Base-by-base conservation (phyloP, 257 asterid genomes). In the Jasminum sambac region DNA sequence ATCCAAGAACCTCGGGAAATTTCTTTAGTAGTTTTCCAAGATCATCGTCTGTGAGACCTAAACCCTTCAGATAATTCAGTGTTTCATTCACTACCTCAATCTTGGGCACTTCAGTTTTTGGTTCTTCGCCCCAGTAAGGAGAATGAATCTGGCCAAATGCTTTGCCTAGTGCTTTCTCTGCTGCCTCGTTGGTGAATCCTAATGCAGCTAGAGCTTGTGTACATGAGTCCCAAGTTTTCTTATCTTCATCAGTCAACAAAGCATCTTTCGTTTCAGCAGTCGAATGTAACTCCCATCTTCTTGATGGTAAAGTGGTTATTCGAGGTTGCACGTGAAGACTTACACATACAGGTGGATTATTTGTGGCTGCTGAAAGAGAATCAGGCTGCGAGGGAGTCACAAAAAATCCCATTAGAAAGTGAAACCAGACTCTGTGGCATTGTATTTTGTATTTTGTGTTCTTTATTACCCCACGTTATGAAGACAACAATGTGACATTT, bases 1-100 rank as follows among this genome's bases (percentile, higher is more conserved):
- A 91, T 16, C 99, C 99, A 13, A 94, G 96, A 42, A 91, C 97
- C 83, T 94, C 99, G 0, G 99, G 98, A 57, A 94, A 94, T 70
- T 91, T 91, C 92, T 89, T 91, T 17, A 94, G 80, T 70, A 94
- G 26, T 63, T 94, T 91, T 66, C 65, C 59, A 11, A 94, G 71
- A 82, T 91, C 99, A 16, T 82, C 90, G 26, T 94, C 90, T 0
- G 81, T 68, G 73, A 94, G 96, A 78, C 87, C 90, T 74, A 94
- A 83, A 72, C 85, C 89, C 81, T 87, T 85, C 16, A 94, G 78
- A 78, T 88, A 94, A 63, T 68, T 74, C 57, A 94, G 60, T 37
- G 74, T 74, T 46, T 82, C 89, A 26, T 39, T 79, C 25, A 94
- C 91, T 16, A 59, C 82, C 64, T 85, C 90, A 9, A 81, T 59